Evolutionary conservation across 2,329 filamentous ascomycete species (phyloP).

Genomic region (Neophaeococcomyces mojaviensis): DNA sequence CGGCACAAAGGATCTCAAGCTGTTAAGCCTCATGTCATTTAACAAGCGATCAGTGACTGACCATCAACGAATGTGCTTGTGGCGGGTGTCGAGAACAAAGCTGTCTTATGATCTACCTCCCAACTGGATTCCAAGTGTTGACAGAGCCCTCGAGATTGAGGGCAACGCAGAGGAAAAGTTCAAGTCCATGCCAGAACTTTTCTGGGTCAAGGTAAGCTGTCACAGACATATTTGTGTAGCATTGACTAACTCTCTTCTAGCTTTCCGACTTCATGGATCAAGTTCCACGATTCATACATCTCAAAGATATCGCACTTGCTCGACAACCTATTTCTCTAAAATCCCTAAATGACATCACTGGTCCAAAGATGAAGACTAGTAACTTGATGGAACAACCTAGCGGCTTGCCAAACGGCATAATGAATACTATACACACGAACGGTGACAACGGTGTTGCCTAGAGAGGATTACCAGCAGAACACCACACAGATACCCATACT

Average conservation of each 20-base stretch:
- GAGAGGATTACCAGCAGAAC: neutral
- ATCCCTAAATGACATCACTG: constrained; percentile 9
- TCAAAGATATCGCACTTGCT: constrained; percentile 20
- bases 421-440: neutral
- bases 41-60: constrained; percentile 37
- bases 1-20: constrained; percentile 42
- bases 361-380: neutral
- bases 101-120: constrained; percentile 35
- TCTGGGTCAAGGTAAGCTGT: constrained; percentile 42
- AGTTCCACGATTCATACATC: constrained; percentile 41
- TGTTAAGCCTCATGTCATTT: constrained; percentile 36
- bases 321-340: constrained; percentile 17
- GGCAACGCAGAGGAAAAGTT: constrained; percentile 30
- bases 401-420: constrained; percentile 1
- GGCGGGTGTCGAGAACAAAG: constrained; percentile 40
- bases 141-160: constrained; percentile 2
- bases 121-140: neutral
- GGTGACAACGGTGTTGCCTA: constrained; percentile 7
- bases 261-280: constrained; percentile 45
- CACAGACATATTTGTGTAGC: constrained; percentile 1
- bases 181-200: constrained; percentile 42
- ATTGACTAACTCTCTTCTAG: constrained; percentile 24
- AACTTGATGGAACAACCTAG: neutral
- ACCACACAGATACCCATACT: too few relatives aligned
- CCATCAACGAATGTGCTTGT: constrained; percentile 39